These are phyloP conservation scores for Acephala macrosclerotiorum DNA, from an alignment of 2,329 filamentous ascomycete genomes.

Conservation along the genomic window DNA sequence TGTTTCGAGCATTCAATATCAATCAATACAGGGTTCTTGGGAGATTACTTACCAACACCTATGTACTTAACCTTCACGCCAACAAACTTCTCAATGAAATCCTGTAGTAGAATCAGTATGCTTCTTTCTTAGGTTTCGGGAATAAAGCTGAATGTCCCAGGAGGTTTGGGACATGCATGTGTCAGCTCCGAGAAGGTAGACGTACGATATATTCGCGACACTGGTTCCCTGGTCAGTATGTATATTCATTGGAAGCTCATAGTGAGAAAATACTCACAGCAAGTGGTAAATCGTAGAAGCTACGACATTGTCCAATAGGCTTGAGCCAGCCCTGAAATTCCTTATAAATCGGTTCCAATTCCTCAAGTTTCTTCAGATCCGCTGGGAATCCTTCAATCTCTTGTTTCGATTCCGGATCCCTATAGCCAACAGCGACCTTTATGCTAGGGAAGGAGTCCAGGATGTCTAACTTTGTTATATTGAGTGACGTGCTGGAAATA, in stretches of 20 bases:
- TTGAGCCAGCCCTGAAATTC: conserved; percentile 75
- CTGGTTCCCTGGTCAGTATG: conserved; percentile 13
- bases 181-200: conserved; percentile 60
- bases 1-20: neutral
- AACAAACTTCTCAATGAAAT: too few species aligned
- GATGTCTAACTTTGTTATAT: conserved; percentile 71
- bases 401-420: conserved; percentile 50
- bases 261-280: conserved; percentile 60
- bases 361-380: conserved; percentile 64
- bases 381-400: too few species aligned
- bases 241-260: conserved; percentile 40
- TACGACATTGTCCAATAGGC: conserved; percentile 63
- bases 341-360: conserved; percentile 55
- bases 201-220: conserved; percentile 29
- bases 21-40: neutral
- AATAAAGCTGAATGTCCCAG: neutral
- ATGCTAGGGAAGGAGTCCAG: conserved; percentile 79
- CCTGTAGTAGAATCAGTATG: neutral
- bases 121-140: neutral
- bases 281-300: conserved; percentile 67
- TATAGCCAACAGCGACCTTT: conserved; percentile 78
- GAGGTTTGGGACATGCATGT: neutral
- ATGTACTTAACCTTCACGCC: conserved; percentile 74
- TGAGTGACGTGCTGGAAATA: conserved; percentile 59
- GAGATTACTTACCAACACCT: conserved; percentile 53